Evolutionary conservation across 2,329 filamentous ascomycete species (phyloP).

Genomic region (Phyllachora maydis): DNA sequence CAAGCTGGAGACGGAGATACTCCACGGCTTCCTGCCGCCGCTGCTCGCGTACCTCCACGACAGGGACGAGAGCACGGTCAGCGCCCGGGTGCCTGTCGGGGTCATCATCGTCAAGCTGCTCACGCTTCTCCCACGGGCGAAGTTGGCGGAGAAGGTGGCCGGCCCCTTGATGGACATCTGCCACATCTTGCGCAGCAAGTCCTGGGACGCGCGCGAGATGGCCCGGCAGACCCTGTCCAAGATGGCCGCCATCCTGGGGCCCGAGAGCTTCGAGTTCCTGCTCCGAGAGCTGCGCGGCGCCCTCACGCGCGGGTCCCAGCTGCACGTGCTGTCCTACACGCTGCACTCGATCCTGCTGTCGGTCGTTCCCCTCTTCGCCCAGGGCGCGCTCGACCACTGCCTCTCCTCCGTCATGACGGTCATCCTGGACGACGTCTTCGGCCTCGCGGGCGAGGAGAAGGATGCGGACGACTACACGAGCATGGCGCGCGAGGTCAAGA

Average conservation of each 20-base stretch:
- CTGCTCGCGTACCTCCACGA: conserved; percentile 74
- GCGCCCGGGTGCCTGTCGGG: conserved; percentile 75
- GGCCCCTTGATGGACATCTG: conserved; percentile 80
- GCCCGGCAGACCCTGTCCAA: conserved; percentile 73
- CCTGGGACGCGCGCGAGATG: conserved; percentile 77
- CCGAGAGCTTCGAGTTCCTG: conserved; percentile 77
- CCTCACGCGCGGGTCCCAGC: conserved; percentile 69
- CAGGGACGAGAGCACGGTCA: conserved; percentile 88
- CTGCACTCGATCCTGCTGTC: conserved; percentile 77
- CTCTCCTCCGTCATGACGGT: conserved; percentile 57
- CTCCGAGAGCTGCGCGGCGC: conserved; percentile 74
- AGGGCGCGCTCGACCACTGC: conserved; percentile 82
- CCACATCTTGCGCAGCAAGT: conserved; percentile 76
- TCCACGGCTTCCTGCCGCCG: conserved; percentile 55
- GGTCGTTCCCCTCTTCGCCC: conserved; percentile 48
- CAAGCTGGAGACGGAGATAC: conserved; percentile 53
- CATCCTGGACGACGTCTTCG: conserved; percentile 96
- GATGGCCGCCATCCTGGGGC: conserved; percentile 62
- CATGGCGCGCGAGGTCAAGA: conserved; percentile 95
- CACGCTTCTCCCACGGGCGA: conserved; percentile 52
- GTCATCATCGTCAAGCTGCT: conserved; percentile 78
- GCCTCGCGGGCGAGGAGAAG: conserved; percentile 80
- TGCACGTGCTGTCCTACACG: conserved; percentile 89
- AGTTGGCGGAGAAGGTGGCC: conserved; percentile 56
- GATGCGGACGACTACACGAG: conserved; percentile 89